These are phyloP conservation scores for Rhodotorula sp. DNA, from an alignment of 1,284 basidiomycete genomes.

Conservation along the genomic window DNA sequence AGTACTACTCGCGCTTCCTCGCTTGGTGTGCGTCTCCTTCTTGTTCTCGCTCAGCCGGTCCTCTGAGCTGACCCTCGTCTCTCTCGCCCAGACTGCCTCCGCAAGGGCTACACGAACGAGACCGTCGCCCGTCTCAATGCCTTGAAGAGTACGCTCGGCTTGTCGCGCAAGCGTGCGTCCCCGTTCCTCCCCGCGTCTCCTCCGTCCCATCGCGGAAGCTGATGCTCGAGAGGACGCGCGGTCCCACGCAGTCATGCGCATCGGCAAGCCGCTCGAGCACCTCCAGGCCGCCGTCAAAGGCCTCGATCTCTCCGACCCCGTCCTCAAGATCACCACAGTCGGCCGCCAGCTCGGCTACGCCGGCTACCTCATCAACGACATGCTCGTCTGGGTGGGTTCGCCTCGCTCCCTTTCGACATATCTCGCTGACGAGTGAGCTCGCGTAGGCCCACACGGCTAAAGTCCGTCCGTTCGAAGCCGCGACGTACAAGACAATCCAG, in stretches of 20 bases:
- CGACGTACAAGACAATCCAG: constrained; percentile 58
- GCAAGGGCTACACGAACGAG: constrained; percentile 52
- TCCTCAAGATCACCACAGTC: constrained; percentile 79
- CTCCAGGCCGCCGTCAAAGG: constrained; percentile 83
- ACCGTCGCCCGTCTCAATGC: constrained; percentile 50
- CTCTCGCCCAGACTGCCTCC: constrained; percentile 40
- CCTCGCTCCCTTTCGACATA: not conserved
- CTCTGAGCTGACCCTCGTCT: not conserved
- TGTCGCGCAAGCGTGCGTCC: constrained; percentile 52
- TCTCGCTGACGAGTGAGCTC: not conserved
- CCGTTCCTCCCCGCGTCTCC: not conserved
- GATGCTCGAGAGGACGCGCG: not conserved
- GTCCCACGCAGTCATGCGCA: constrained; percentile 73
- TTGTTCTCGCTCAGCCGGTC: not conserved
- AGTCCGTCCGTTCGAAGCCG: constrained; percentile 39
- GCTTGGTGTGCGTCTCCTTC: constrained; percentile 62
- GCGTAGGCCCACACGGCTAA: constrained; percentile 59
- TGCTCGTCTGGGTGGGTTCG: constrained; percentile 72
- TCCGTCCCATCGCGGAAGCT: not conserved
- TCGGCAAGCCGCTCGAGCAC: constrained; percentile 93
- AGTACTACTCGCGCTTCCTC: constrained; percentile 87
- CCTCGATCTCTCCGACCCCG: constrained; percentile 54
- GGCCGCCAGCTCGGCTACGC: constrained; percentile 86
- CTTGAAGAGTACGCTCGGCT: constrained; percentile 52
- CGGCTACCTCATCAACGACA: constrained; percentile 80